These are phyloP conservation scores for Naganishia liquefaciens DNA, from an alignment of 1,284 basidiomycete genomes.

Conservation along the genomic window DNA sequence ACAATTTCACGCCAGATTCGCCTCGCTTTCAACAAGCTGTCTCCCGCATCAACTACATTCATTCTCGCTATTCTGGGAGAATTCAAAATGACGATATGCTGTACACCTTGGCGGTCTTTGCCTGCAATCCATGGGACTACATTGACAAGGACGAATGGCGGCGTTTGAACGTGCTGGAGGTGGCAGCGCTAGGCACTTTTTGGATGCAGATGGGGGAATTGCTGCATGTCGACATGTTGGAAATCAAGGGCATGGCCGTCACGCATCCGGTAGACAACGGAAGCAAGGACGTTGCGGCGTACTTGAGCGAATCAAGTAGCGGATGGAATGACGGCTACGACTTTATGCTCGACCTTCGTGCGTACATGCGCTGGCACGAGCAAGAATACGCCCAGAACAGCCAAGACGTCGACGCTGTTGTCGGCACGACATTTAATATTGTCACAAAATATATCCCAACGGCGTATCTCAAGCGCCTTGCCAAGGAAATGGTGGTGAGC, in stretches of 20 bases:
- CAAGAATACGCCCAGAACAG: slow-evolving; percentile 7
- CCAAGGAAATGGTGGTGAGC: slow-evolving; percentile 4
- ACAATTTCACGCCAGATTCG: slow-evolving; percentile 26
- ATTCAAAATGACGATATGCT: slow-evolving; percentile 28
- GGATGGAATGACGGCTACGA: slow-evolving; percentile 25
- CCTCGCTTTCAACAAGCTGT: slow-evolving; percentile 27
- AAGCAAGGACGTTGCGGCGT: not conserved
- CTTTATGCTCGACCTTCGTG: slow-evolving; percentile 32
- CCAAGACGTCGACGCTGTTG: slow-evolving; percentile 16
- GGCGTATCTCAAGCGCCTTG: not conserved
- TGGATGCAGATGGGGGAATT: slow-evolving; percentile 26
- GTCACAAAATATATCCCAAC: slow-evolving; percentile 15
- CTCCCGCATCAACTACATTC: slow-evolving; percentile 32
- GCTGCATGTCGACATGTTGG: slow-evolving; percentile 20
- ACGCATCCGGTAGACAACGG: slow-evolving; percentile 8
- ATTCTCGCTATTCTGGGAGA: slow-evolving; percentile 23
- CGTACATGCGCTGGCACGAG: slow-evolving; percentile 29
- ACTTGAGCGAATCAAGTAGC: not conserved
- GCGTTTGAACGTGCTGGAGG: slow-evolving; percentile 22
- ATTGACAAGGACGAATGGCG: slow-evolving; percentile 29
- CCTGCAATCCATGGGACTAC: slow-evolving; percentile 32
- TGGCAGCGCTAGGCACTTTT: slow-evolving; percentile 28
- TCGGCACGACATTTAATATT: slow-evolving; percentile 19
- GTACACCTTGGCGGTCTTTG: slow-evolving; percentile 26
- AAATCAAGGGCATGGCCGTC: slow-evolving; percentile 19